A percentile compares a stretch with the other conserved stretches of the same genome.
These are phyloP conservation scores for Dacryopinax primogenitus DNA, from an alignment of 768 basidiomycete species.

Conservation along the genomic window DNA sequence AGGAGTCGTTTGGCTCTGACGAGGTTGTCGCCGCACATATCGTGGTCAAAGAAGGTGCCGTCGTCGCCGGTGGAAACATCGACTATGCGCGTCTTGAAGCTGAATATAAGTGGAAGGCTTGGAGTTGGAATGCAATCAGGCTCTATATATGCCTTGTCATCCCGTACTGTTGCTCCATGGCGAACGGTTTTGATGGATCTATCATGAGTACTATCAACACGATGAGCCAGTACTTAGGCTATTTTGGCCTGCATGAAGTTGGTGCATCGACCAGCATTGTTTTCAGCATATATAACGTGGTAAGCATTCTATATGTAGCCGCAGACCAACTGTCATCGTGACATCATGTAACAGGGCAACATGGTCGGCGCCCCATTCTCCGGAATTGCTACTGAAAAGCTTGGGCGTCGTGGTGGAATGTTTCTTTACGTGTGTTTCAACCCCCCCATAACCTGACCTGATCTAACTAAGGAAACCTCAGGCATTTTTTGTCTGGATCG, in stretches of 20 bases:
- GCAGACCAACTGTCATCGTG: neutral
- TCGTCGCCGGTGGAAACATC: neutral
- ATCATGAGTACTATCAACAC: conserved; percentile 8
- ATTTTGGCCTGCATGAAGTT: conserved; percentile 17
- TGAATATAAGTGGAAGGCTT: neutral
- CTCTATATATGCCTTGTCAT: conserved; percentile 23
- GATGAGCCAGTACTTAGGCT: neutral
- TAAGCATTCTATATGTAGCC: neutral
- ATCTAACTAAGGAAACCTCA: neutral
- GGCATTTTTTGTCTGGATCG: conserved; percentile 22
- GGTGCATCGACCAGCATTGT: conserved; percentile 21
- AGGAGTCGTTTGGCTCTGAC: neutral
- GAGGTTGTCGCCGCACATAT: neutral
- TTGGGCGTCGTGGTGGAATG: conserved; percentile 26
- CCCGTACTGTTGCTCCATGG: conserved; percentile 23
- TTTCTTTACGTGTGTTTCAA: conserved; percentile 19
- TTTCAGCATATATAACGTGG: conserved; percentile 20
- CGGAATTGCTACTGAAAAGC: conserved; percentile 24
- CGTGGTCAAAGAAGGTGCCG: neutral
- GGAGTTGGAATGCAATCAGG: neutral
- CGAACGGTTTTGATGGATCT: conserved; percentile 17
- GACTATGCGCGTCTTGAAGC: conserved; percentile 4
- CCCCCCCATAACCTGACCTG: neutral
- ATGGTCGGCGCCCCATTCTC: conserved; percentile 26
- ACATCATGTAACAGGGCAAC: conserved; percentile 16